Percentiles rank a stretch among this genome's conserved stretches.
Conservation (phyloP, 306 rosid genomes). For the Cicer bijugum region DNA sequence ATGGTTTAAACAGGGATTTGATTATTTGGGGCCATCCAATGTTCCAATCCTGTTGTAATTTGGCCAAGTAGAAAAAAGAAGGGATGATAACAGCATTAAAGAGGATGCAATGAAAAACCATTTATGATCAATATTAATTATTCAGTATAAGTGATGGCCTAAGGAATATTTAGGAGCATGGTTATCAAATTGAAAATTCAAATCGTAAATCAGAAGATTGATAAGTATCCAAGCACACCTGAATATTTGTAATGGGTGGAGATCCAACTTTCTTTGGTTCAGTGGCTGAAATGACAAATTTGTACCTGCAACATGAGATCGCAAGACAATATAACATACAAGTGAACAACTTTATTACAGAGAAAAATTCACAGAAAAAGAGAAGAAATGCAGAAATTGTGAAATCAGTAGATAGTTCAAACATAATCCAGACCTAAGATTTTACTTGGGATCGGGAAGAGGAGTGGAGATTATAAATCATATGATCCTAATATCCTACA, state of each 20-base stretch:
- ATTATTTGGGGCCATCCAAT: background rate
- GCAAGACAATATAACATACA: background rate
- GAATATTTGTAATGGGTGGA: constrained; percentile 87
- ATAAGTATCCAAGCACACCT: constrained; percentile 52
- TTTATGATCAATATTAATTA: background rate
- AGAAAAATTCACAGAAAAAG: constrained; percentile 12
- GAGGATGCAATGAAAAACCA: background rate
- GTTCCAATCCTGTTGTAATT: background rate
- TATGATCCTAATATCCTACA: background rate
- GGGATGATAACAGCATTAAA: background rate
- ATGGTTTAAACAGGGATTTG: background rate
- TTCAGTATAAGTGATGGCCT: background rate
- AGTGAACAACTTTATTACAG: background rate
- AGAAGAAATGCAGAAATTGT: constrained; percentile 21
- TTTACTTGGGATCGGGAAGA: too few species aligned
- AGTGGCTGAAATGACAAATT: constrained; percentile 88
- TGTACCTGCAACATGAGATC: constrained; percentile 63
- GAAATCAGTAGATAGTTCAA: constrained; percentile 33
- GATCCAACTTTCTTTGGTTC: constrained; percentile 88
- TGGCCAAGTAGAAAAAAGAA: background rate
- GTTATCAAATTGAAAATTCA: too few species aligned
- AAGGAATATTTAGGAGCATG: background rate
- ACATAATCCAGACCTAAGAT: constrained; percentile 3
- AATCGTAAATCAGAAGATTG: too few species aligned
- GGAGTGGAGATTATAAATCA: too few species aligned